Evolutionary conservation across 768 basidiomycete species (phyloP).

Genomic region (Xerocomellus dryophilus): DNA sequence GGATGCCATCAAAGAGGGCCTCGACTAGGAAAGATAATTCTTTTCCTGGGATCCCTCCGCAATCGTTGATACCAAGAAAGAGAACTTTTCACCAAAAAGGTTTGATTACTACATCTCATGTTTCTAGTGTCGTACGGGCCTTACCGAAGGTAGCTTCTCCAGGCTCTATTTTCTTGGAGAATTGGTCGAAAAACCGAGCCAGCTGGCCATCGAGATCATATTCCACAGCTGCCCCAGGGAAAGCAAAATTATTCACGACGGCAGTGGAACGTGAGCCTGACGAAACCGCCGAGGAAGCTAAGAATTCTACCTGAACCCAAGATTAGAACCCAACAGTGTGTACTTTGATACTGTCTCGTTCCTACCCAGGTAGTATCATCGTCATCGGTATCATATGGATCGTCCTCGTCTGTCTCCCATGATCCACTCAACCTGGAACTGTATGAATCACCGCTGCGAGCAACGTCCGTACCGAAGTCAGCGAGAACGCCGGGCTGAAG

Average conservation of each 20-base stretch:
- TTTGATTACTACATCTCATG: background rate
- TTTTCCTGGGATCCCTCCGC: background rate
- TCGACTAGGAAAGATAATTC: background rate
- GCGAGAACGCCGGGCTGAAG: background rate
- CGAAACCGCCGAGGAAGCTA: background rate
- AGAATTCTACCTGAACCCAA: constrained; percentile 5
- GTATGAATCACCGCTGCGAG: constrained; percentile 11
- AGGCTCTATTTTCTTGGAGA: background rate
- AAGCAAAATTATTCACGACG: constrained; percentile 6
- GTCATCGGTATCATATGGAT: background rate
- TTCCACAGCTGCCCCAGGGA: constrained; percentile 10
- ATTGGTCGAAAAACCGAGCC: background rate
- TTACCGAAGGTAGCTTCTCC: constrained; percentile 1
- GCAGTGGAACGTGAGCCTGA: background rate
- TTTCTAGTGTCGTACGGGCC: background rate
- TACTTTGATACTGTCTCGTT: background rate
- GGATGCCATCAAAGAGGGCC: constrained; percentile 3
- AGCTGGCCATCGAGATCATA: constrained; percentile 8
- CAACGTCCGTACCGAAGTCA: background rate
- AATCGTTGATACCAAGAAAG: constrained; percentile 15
- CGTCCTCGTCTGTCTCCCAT: background rate
- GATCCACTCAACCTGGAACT: constrained; percentile 2
- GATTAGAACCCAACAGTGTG: background rate
- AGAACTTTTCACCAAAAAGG: background rate
- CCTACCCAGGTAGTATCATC: constrained; percentile 10